Percentiles rank a stretch among this genome's conserved stretches.
phyloP scores from a whole-genome alignment of 345 rosid genomes.

The Abelmoschus esculentus region DNA sequence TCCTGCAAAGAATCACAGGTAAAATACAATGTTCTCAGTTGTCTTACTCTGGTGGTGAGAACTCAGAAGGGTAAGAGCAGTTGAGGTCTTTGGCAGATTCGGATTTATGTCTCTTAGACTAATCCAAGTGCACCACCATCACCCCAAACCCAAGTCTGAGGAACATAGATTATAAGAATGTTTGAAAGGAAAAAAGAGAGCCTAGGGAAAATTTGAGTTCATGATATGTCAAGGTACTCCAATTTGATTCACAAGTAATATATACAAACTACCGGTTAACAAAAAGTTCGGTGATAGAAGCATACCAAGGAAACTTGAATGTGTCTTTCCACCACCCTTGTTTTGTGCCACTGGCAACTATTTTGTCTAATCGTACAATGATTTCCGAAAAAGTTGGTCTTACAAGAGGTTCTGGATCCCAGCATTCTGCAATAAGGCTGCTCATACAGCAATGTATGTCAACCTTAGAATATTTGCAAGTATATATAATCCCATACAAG shows the following conservation, averaged over 20 bases:
- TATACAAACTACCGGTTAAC: background rate
- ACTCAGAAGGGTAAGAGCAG: background rate
- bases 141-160: background rate
- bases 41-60: background rate
- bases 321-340: slow-evolving; percentile 98
- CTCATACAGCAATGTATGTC: background rate
- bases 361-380: slow-evolving; percentile 66
- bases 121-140: background rate
- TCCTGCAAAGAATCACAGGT: slow-evolving; percentile 9
- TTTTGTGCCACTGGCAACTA: slow-evolving; percentile 60
- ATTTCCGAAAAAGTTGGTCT: slow-evolving; percentile 83
- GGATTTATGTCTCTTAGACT: background rate
- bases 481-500: too few species aligned
- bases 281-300: background rate
- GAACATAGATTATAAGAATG: background rate
- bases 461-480: background rate
- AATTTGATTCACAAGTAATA: background rate
- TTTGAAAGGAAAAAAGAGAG: background rate
- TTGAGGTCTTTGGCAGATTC: background rate
- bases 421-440: slow-evolving; percentile 89
- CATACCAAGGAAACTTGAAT: slow-evolving; percentile 94
- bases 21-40: background rate
- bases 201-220: background rate
- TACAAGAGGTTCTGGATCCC: slow-evolving; percentile 49
- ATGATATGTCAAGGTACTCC: background rate